phyloP scores from a whole-genome alignment of 331 rosid species.

The Malus hybrid region DNA sequence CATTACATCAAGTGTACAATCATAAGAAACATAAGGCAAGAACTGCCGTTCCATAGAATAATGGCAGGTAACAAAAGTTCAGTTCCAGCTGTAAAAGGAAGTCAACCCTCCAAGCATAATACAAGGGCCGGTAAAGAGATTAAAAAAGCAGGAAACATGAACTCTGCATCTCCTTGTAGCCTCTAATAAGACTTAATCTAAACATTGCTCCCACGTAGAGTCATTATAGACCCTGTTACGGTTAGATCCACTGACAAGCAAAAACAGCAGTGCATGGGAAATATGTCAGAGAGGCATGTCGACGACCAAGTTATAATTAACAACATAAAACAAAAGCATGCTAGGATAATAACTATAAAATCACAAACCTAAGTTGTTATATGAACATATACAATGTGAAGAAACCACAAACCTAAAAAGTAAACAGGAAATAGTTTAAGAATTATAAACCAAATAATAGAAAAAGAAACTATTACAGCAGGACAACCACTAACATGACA shows the following conservation, averaged over 20 bases:
- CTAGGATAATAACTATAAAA: background rate
- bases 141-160: background rate
- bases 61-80: background rate
- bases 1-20: constrained; percentile 1
- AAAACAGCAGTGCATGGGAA: background rate
- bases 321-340: background rate
- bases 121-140: background rate
- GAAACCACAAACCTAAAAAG: no score
- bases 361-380: no score
- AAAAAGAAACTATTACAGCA: no score
- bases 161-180: background rate
- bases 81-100: background rate
- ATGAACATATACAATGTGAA: no score
- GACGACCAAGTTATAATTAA: background rate
- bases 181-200: background rate
- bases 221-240: background rate
- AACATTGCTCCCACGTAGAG: background rate
- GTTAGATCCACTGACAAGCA: background rate
- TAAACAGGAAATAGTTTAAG: no score
- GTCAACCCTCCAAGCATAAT: background rate
- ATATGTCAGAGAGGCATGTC: background rate
- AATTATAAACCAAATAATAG: no score
- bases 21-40: background rate
- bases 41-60: background rate
- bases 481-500: no score